A percentile compares a stretch with the other conserved stretches of the same genome.
Evolutionary conservation across 2,329 filamentous ascomycete species (phyloP).

Genomic region (Neofusicoccum sp.): DNA sequence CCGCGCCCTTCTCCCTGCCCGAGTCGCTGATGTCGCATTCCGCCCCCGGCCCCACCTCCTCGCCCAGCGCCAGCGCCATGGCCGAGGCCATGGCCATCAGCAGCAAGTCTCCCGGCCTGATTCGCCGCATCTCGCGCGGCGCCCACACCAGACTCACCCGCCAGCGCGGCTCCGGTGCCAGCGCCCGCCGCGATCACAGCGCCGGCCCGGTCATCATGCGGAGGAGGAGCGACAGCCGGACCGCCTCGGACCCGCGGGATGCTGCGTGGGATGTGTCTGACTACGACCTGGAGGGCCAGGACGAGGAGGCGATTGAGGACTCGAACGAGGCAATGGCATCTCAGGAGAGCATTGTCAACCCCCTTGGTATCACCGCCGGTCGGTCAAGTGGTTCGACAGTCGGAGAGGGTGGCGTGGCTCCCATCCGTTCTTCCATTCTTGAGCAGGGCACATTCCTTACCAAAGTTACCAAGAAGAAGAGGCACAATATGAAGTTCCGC

Average conservation of each 20-base stretch:
- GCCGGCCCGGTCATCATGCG: conserved; percentile 87
- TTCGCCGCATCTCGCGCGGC: conserved; percentile 81
- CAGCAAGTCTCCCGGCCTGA: conserved; percentile 68
- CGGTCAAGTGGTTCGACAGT: conserved; percentile 27
- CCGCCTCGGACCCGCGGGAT: conserved; percentile 52
- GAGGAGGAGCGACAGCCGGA: conserved; percentile 86
- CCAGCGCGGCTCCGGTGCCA: conserved; percentile 73
- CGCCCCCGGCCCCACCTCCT: conserved; percentile 54
- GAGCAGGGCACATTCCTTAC: conserved; percentile 76
- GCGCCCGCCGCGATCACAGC: conserved; percentile 77
- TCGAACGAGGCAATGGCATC: conserved; percentile 36
- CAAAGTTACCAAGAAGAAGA: conserved; percentile 89
- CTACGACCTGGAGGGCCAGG: conserved; percentile 56
- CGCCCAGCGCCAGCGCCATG: conserved; percentile 64
- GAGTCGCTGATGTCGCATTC: conserved; percentile 64
- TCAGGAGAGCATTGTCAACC: conserved; percentile 38
- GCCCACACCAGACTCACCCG: conserved; percentile 70
- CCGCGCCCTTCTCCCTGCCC: conserved; percentile 68
- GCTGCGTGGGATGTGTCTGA: conserved; percentile 52
- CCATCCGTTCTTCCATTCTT: conserved; percentile 75
- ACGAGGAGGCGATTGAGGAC: conserved; percentile 52
- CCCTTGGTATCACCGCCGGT: conserved; percentile 44
- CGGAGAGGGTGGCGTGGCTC: conserved; percentile 57
- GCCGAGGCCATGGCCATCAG: conserved; percentile 61
- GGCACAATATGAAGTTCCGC: conserved; percentile 71